phyloP scores from a whole-genome alignment of 208 protist species.

The Crithidia acanthocephali region DNA sequence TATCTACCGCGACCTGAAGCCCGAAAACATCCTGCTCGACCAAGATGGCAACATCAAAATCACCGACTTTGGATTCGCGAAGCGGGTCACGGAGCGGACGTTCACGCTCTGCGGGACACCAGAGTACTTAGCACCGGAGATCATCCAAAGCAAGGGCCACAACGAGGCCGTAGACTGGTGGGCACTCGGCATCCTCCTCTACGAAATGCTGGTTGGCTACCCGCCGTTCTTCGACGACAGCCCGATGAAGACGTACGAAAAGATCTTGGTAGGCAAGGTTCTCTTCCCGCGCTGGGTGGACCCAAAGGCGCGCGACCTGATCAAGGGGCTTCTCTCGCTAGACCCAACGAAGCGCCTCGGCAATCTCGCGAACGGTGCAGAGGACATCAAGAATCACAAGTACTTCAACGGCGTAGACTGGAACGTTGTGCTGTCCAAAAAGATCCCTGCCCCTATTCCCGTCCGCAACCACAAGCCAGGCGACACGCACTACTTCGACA shows the following conservation, averaged over 20 bases:
- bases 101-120: conserved; percentile 88
- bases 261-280: conserved; percentile 85
- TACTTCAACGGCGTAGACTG: conserved; percentile 97
- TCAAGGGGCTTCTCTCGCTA: conserved; percentile 79
- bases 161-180: conserved; percentile 91
- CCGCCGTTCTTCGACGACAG: conserved; percentile 94
- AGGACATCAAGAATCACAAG: conserved; percentile 97
- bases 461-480: conserved; percentile 79
- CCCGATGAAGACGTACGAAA: conserved; percentile 93
- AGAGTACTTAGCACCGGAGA: conserved; percentile 88
- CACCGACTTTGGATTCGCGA: conserved; percentile 91
- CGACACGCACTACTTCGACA: conserved; percentile 92
- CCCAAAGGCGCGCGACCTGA: conserved; percentile 80
- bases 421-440: conserved; percentile 81
- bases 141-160: conserved; percentile 87
- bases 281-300: conserved; percentile 90
- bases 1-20: conserved; percentile 90
- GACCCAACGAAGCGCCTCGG: conserved; percentile 92
- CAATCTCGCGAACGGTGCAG: conserved; percentile 81
- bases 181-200: conserved; percentile 91
- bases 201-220: conserved; percentile 92
- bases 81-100: conserved; percentile 79
- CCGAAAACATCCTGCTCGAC: conserved; percentile 89
- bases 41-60: conserved; percentile 87
- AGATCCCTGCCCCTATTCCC: conserved; percentile 84